These are phyloP conservation scores for Colletotrichum camelliae DNA, from an alignment of 2,329 filamentous ascomycete genomes.

Conservation along the genomic window DNA sequence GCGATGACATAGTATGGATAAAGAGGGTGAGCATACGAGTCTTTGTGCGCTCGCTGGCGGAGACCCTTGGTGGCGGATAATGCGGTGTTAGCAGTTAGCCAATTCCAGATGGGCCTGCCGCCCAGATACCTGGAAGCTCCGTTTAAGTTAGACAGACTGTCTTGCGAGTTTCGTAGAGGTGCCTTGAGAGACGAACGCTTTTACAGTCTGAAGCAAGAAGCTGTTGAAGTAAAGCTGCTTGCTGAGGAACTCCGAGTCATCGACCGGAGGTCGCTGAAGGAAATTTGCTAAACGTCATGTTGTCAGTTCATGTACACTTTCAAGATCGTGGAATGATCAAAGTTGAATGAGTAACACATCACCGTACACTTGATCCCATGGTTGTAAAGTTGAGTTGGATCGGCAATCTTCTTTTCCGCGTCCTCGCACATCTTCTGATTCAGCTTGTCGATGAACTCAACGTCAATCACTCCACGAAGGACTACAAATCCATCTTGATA, in stretches of 20 bases:
- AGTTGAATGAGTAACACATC: not conserved
- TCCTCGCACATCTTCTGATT: slow-evolving; percentile 66
- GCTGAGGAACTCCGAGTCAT: not conserved
- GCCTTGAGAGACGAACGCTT: not conserved
- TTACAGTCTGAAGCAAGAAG: not conserved
- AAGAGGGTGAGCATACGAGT: not conserved
- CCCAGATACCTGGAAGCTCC: not conserved
- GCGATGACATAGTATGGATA: not conserved
- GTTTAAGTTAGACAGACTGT: not conserved
- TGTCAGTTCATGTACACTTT: not conserved
- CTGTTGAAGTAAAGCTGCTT: not conserved
- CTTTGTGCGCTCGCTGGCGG: not conserved
- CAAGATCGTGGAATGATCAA: not conserved
- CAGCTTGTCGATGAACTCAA: slow-evolving; percentile 55
- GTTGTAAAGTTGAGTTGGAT: slow-evolving; percentile 64
- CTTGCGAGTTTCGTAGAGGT: not conserved
- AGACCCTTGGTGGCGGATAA: not conserved
- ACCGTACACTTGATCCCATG: slow-evolving; percentile 59
- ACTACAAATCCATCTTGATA: slow-evolving; percentile 62
- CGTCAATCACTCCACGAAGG: slow-evolving; percentile 55
- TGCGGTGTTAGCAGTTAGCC: not conserved
- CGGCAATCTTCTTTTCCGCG: slow-evolving; percentile 53
- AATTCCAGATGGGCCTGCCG: slow-evolving; percentile 1
- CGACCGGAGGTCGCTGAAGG: not conserved
- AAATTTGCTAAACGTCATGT: not conserved